Percentiles rank a stretch among this genome's conserved stretches.
Evolutionary conservation across 352 stramenopile species (phyloP).

Genomic region (Phytopythium litorale): DNA sequence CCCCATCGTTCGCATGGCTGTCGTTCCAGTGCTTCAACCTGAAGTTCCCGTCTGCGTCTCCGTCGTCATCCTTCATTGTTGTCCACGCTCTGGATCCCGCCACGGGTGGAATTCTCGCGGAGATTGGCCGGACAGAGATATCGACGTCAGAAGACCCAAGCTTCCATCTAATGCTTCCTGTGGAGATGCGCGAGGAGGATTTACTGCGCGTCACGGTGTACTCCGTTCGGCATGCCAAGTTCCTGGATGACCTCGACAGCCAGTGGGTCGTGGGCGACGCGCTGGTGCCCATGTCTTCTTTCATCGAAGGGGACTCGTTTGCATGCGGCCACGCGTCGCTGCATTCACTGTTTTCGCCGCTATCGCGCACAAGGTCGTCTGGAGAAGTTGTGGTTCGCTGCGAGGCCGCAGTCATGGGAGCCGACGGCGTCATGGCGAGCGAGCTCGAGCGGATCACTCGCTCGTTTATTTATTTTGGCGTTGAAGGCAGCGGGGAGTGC

Average conservation of each 20-base stretch:
- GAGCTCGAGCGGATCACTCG: constrained; percentile 62
- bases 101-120: constrained; percentile 30
- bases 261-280: constrained; percentile 75
- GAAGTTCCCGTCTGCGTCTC: constrained; percentile 54
- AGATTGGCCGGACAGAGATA: constrained; percentile 77
- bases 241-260: constrained; percentile 54
- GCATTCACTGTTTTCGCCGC: constrained; percentile 56
- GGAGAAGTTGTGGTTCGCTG: constrained; percentile 78
- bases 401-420: constrained; percentile 52
- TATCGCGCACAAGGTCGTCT: constrained; percentile 55
- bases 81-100: constrained; percentile 51
- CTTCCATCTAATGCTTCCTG: constrained; percentile 75
- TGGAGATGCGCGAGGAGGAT: constrained; percentile 49
- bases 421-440: constrained; percentile 15
- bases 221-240: constrained; percentile 50
- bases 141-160: constrained; percentile 64
- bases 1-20: constrained; percentile 48
- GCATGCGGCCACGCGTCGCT: constrained; percentile 34
- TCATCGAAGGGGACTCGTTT: constrained; percentile 25
- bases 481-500: constrained; percentile 17
- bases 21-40: constrained; percentile 85
- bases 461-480: constrained; percentile 72
- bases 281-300: constrained; percentile 46
- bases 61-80: constrained; percentile 61
- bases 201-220: constrained; percentile 68